phyloP scores from a whole-genome alignment of 176 grass and related monocot genomes.

The Carex cristatella region DNA sequence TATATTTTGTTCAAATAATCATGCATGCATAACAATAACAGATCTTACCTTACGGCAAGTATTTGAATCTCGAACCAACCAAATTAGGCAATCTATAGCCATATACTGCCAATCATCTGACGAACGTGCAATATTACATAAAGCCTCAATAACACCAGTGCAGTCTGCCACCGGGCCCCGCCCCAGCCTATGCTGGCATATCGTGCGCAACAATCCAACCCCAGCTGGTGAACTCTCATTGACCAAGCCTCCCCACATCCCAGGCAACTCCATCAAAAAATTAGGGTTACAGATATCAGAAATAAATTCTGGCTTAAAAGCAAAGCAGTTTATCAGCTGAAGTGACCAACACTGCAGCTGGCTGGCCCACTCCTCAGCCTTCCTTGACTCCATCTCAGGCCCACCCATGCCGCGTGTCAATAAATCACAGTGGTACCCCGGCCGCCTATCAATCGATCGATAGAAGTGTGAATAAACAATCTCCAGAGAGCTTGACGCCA shows the following conservation, averaged over 20 bases:
- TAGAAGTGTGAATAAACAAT: conserved; percentile 99
- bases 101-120: conserved; percentile 99
- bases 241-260: conserved; percentile 98
- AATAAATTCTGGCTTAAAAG: conserved; percentile 91
- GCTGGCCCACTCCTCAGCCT: conserved; percentile 99
- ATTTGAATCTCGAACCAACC: conserved; percentile 80
- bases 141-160: conserved; percentile 60
- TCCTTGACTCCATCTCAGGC: conserved; percentile 92
- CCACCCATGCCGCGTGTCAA: conserved; percentile 99
- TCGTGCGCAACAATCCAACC: conserved; percentile 86
- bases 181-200: conserved; percentile 86
- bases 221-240: conserved; percentile 98
- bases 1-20: neutral
- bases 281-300: conserved; percentile 88
- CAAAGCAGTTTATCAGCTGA: conserved; percentile 97
- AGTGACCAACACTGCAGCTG: conserved; percentile 99
- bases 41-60: conserved; percentile 80
- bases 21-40: neutral
- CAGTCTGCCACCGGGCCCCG: conserved; percentile 70
- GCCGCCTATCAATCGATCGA: conserved; percentile 74
- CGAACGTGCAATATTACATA: conserved; percentile 95
- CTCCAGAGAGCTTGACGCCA: conserved; percentile 87
- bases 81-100: conserved; percentile 97
- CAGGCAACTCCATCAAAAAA: conserved; percentile 84
- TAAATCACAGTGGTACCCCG: conserved; percentile 92